Evolutionary conservation across 163 green algal genomes (phyloP).

Genomic region (Chlamydomonas reinhardtii): DNA sequence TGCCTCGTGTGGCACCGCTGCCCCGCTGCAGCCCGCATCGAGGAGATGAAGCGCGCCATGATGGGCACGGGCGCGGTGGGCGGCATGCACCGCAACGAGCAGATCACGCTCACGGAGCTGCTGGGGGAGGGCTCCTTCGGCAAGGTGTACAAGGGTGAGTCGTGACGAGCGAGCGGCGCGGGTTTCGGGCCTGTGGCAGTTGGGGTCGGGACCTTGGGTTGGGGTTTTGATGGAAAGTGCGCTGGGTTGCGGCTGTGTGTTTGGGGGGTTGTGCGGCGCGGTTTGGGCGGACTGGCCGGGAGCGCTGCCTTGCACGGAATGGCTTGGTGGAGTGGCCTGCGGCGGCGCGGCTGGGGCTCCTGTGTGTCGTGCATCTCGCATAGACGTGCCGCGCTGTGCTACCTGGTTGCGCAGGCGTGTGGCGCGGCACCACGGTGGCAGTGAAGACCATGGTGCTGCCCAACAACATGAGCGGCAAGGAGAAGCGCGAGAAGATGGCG

Average conservation of each 20-base stretch:
- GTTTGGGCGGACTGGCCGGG: no score
- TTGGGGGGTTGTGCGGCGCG: no score
- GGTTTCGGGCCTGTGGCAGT: no score
- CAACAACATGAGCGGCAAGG: conserved; percentile 57
- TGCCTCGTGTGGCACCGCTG: no score
- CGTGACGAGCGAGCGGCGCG: no score
- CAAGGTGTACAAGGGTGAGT: conserved; percentile 44
- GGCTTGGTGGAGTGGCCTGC: no score
- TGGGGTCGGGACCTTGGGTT: background rate
- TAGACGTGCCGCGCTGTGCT: no score
- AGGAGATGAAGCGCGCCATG: conserved; percentile 40
- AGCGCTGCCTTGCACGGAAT: no score
- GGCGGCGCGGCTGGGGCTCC: no score
- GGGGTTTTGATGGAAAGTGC: no score
- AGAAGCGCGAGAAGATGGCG: conserved; percentile 64
- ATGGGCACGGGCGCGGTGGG: background rate
- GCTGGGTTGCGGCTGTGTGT: no score
- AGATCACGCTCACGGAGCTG: conserved; percentile 49
- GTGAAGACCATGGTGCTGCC: conserved; percentile 65
- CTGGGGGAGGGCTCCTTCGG: conserved; percentile 52
- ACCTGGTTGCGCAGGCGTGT: conserved; percentile 21
- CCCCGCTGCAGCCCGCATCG: conserved; percentile 27
- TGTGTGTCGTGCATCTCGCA: no score
- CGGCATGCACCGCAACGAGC: conserved; percentile 22
- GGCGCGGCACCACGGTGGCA: conserved; percentile 55